phyloP scores from a whole-genome alignment of 2,329 filamentous ascomycete genomes.

The Penicillium sp. region DNA sequence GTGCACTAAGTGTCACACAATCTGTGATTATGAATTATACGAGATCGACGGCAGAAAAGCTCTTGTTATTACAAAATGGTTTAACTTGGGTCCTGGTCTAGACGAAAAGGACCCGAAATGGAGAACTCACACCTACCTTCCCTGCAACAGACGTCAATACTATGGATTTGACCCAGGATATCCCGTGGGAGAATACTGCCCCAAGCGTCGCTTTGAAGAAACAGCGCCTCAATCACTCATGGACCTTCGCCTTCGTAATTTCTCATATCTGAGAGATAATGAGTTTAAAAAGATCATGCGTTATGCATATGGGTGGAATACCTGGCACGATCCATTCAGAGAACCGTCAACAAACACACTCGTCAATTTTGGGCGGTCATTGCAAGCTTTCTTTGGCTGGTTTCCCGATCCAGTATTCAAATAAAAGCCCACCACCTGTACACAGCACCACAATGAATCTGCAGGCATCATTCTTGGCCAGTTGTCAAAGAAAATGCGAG shows the following conservation, averaged over 20 bases:
- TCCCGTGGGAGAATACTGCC: background rate
- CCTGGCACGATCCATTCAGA: background rate
- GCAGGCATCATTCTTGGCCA: too few relatives aligned
- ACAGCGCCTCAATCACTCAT: background rate
- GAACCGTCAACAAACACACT: background rate
- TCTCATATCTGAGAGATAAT: background rate
- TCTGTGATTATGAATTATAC: background rate
- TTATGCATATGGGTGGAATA: background rate
- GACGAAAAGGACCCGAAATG: slow-evolving; percentile 2
- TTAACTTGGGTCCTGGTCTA: slow-evolving; percentile 10
- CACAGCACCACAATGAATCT: too few relatives aligned
- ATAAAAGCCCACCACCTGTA: background rate
- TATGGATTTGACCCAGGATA: background rate
- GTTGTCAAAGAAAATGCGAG: too few relatives aligned
- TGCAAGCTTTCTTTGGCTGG: background rate
- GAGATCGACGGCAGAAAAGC: slow-evolving; percentile 1
- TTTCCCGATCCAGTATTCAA: background rate
- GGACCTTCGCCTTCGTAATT: slow-evolving; percentile 1
- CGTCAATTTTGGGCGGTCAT: background rate
- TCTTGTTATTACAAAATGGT: slow-evolving; percentile 10
- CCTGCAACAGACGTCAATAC: background rate
- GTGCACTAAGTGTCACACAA: slow-evolving; percentile 7
- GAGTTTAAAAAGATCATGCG: background rate
- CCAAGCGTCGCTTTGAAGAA: background rate
- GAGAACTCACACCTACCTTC: background rate